Evolutionary conservation across 495 filamentous ascomycete species (phyloP), one percentile per base, ranked within the genome.

Genomic region (Alectoria sarmentosa): DNA sequence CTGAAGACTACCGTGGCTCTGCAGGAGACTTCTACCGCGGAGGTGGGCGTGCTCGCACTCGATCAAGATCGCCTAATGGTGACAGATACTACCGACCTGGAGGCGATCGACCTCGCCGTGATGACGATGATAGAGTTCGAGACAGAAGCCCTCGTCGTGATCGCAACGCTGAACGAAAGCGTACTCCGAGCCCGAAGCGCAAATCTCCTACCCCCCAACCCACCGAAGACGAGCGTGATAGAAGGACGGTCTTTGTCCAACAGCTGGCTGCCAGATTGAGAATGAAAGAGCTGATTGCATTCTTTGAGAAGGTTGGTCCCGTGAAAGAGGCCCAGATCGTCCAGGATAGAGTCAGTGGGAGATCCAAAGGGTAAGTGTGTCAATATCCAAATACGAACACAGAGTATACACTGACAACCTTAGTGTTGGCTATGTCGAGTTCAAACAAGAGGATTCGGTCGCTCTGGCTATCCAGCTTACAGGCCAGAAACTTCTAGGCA

Each of bases 341-440:
- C n/a, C 98, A 96, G 78, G 95, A 99, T 71, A 83, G 95, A 64
- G 91, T 98, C 62, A 96, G 91, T 77, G 91, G 91, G 67, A 89
- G 95, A 75, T 96, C 92, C 28, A 99, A 99, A 84, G 94, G 94
- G 94, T 97, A 82, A 68, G 86, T 52, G 34, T 28, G 64, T 54
- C 49, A 55, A 64, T 66, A 26, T 15, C 28, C 30, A 3, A 32
- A 10, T 38, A 14, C 26, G 4, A 60, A 65, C 39, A 21, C 64
- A 65, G 4, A 17, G 36, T 65, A 37, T 38, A 68, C 44, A 72
- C 78, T 81, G 71, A 83, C 64, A 67, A 54, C 8, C 30, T 37
- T 69, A 98, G 95, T 77, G 95, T 99, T 74, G 95, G 95, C 72
- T 99, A 99, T 74, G 95, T 99, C 77, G 95, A 99, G 82, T 99